Evolutionary conservation across 2,329 filamentous ascomycete species (phyloP).

Genomic region (Pyrenochaeta sp.): DNA sequence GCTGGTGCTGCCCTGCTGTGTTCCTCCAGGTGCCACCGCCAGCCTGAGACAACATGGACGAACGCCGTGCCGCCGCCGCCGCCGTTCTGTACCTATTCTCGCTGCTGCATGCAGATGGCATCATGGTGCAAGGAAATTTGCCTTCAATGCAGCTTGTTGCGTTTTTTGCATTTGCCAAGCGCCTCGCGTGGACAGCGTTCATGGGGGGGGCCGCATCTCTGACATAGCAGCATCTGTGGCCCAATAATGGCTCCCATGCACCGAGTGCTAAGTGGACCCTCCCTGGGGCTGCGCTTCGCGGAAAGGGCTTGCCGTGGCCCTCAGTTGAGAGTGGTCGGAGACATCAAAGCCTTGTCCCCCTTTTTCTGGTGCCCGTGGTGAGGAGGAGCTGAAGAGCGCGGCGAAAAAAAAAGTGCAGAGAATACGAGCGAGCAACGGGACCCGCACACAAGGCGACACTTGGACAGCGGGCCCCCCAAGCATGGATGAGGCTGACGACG

Average conservation of each 20-base stretch:
- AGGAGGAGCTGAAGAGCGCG: conserved; percentile 16
- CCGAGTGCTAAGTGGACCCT: conserved; percentile 8
- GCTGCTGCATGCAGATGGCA: conserved; percentile 21
- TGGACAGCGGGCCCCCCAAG: conserved; percentile 17
- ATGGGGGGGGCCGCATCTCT: conserved; percentile 14
- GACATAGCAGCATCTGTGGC: neutral
- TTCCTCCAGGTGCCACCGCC: neutral
- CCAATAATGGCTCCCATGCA: conserved; percentile 14
- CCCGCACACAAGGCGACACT: conserved; percentile 19
- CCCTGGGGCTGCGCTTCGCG: conserved; percentile 11
- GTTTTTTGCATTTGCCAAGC: conserved; percentile 20
- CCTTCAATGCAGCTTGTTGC: conserved; percentile 19
- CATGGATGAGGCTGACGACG: neutral
- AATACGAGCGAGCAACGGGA: conserved; percentile 22
- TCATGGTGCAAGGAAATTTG: conserved; percentile 23
- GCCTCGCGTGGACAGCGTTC: conserved; percentile 6
- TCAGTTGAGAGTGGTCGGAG: conserved; percentile 7
- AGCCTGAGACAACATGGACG: too few species aligned
- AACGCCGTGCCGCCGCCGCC: neutral
- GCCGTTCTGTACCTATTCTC: neutral
- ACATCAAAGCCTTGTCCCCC: conserved; percentile 7
- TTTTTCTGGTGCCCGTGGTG: conserved; percentile 12
- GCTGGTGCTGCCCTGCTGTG: neutral
- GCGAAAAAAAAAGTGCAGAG: conserved; percentile 24
- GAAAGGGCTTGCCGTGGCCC: conserved; percentile 24